Base-by-base conservation (phyloP, 2,329 filamentous ascomycete genomes). In the Colletotrichum sp. region DNA sequence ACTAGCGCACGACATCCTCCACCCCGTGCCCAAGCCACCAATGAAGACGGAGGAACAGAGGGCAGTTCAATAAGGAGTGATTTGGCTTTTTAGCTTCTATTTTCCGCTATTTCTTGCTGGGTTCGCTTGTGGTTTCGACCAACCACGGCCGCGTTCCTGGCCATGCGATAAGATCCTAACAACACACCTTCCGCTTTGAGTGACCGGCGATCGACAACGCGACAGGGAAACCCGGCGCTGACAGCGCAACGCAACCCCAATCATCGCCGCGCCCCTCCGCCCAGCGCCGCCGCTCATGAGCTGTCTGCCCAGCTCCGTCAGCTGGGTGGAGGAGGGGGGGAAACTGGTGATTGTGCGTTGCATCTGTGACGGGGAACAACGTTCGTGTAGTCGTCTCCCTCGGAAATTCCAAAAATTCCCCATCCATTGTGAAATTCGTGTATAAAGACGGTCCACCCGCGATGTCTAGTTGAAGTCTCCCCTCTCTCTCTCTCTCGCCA, bases 81-180 rank as follows among this genome's bases (percentile, higher is more conserved):
- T 22, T 36, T 48, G 32, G 44, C 63, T 34, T 68, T 48, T 24
- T 59, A 28, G 22, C 59, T 64, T 64, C n/a, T 28, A 28, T 26
- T n/a, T 60, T 36, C n/a, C 44, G 44, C 44, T 24, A 3, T 52
- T 52, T 22, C 3, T 48, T 22, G 44, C 44, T 52, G 44, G n/a
- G 44, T 52, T 52, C 44, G n/a, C 44, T 52, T 52, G 44, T 7
- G 44, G 12, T 52, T 52, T 16, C 72, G 68, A 63, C 75, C 75
- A 77, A 77, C 75, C 75, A 71, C 68, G 36, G 52, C 44, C 30
- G 59, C 44, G 69, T 75, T 71, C 72, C 75, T 76, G 69, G 44
- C 52, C 75, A 76, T 76, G 76, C 68, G 73, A 76, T 76, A 76
- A 73, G 73, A 59, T 70, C 57, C 30, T 26, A 26, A 26, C 24